These are phyloP conservation scores for Neocucurbitaria cava DNA, from an alignment of 2,329 filamentous ascomycete species.

Conservation along the genomic window DNA sequence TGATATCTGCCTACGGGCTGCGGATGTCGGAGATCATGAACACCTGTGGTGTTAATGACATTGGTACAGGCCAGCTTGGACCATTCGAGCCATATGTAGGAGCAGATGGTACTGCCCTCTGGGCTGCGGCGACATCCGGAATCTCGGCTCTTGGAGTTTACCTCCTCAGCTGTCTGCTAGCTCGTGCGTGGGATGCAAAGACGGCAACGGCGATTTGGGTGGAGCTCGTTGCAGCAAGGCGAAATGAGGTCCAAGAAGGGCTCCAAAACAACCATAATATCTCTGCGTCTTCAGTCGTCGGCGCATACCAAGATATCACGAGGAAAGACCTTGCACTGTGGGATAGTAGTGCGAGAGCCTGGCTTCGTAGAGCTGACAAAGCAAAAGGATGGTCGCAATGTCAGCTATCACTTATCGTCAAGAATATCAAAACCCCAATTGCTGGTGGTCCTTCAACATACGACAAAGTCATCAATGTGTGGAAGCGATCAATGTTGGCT, in stretches of 20 bases:
- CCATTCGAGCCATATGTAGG: slow-evolving; percentile 34
- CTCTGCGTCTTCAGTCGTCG: slow-evolving; percentile 33
- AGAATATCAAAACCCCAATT: slow-evolving; percentile 13
- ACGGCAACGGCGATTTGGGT: slow-evolving; percentile 47
- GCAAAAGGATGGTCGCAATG: slow-evolving; percentile 4
- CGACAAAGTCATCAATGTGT: slow-evolving; percentile 9
- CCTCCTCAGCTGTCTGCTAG: slow-evolving; percentile 50
- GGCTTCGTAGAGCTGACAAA: slow-evolving; percentile 19
- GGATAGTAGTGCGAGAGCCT: slow-evolving; percentile 21
- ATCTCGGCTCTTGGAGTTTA: slow-evolving; percentile 36
- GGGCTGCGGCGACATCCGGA: slow-evolving; percentile 49
- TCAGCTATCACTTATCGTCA: slow-evolving; percentile 18
- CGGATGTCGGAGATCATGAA: slow-evolving; percentile 30
- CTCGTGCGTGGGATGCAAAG: slow-evolving; percentile 32
- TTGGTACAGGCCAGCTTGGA: neutral
- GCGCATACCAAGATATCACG: slow-evolving; percentile 3
- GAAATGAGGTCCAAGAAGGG: slow-evolving; percentile 1
- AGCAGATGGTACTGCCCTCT: slow-evolving; percentile 44
- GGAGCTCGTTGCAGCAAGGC: slow-evolving; percentile 35
- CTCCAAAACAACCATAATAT: neutral
- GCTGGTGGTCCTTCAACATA: neutral
- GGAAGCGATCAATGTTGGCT: slow-evolving; percentile 7
- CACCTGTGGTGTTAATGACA: neutral
- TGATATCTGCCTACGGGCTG: slow-evolving; percentile 47
- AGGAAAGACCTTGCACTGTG: slow-evolving; percentile 15